Base-by-base conservation (phyloP, 2,329 filamentous ascomycete genomes). In the Fonsecaea multimorphosa region DNA sequence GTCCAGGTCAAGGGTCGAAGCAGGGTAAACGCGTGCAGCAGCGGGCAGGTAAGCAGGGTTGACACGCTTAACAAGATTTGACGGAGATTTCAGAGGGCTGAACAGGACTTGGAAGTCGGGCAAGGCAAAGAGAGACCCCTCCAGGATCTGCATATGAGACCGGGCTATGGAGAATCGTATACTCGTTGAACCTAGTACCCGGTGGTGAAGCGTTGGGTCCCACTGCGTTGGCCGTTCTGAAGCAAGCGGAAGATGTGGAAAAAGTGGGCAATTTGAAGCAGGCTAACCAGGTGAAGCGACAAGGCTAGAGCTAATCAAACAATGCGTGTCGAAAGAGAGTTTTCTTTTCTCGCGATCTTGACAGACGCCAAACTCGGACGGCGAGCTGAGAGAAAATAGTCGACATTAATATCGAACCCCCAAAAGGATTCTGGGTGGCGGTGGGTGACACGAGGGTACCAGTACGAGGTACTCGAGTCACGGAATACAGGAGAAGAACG, bases 251-350 rank as follows among this genome's bases (percentile, higher is more conserved):
- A 61, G 58, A 29, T 57, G 16, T n/a, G 5, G 27, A 49, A 34
- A 34, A 60, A 52, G 58, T 60, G 58, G 58, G 34, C 27, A 34
- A 38, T 3, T 14, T 24, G n/a, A 8, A 52, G 31, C 31, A 36
- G n/a, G 16, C 46, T 52, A 60, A 27, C 58, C 46, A 12, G 46
- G 44, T 9, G 40, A 51, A 51, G 62, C 31, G 29, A 38, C 24
- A 7, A 56, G 27, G 32, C 49, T 59, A 32, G 64, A 63, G 65
- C 62, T 67, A 67, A 67, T 67, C 65, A 67, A 64, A 67, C 65
- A 62, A 46, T 51, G 58, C 58, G 65, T 67, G 65, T 67, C 62
- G 58, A 49, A 27, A 49, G 4, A 49, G 44, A 49, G 44, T 49
- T 27, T 49, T 49, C n/a, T n/a, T 14, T 4, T 9, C 11, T 34